phyloP scores from a whole-genome alignment of 345 rosid genomes.

The Raphanus sativus region DNA sequence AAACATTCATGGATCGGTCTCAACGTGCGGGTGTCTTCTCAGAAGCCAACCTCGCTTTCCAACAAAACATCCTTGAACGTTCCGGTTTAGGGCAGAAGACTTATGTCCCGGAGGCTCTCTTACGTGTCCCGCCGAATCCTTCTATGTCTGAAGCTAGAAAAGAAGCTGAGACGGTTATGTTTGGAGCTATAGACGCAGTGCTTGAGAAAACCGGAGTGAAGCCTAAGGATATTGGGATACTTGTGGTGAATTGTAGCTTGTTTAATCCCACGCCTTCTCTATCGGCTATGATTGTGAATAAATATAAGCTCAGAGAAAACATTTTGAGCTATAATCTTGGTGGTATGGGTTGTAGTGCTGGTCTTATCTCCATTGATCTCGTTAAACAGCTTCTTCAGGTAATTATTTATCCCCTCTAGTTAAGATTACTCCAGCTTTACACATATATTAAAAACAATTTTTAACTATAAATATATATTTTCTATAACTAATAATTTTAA shows the following conservation, averaged over 20 bases:
- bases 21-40: too few species aligned
- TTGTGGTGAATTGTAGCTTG: constrained; percentile 47
- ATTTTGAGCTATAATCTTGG: constrained; percentile 39
- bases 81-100: constrained; percentile 11
- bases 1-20: too few species aligned
- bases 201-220: constrained; percentile 46
- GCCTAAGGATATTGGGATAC: constrained; percentile 24
- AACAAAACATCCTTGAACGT: too few species aligned
- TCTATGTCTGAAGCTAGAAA: constrained; percentile 45
- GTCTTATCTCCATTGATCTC: constrained; percentile 46
- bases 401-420: not conserved
- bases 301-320: constrained; percentile 33
- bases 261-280: constrained; percentile 58
- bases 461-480: too few species aligned
- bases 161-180: constrained; percentile 22
- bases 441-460: too few species aligned
- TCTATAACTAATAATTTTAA: too few species aligned
- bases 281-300: constrained; percentile 40
- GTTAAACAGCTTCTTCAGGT: constrained; percentile 40
- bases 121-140: constrained; percentile 9
- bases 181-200: constrained; percentile 46
- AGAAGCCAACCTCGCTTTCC: too few species aligned
- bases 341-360: constrained; percentile 75
- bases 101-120: constrained; percentile 65
- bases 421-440: too few species aligned